Base-by-base conservation (phyloP, 495 filamentous ascomycete genomes). In the Trichocladium uniseriatum region DNA sequence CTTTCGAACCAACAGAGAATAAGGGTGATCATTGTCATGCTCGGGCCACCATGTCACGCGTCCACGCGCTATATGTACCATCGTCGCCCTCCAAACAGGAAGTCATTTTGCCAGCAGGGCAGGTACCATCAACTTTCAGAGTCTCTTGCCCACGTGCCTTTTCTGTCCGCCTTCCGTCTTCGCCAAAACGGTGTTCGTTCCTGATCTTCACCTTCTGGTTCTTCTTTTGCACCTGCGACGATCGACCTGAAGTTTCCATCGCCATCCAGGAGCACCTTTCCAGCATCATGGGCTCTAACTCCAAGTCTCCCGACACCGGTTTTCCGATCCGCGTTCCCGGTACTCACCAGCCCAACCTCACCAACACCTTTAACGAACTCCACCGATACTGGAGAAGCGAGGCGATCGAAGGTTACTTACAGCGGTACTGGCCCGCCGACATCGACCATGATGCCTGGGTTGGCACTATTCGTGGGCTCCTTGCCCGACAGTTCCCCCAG, bases 331-430 rank as follows among this genome's bases (percentile, higher is more conserved):
- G 49, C 35, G 20, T 52, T 1, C 34, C 41, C 16, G 6, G 21
- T 0, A 13, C 34, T 38, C 39, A 16, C 6, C 22, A 29, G 14
- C 2, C 19, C 19, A 36, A 35, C 4, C 19, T 16, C 3, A 27
- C 20, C 1, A 19, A 27, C 3, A 38, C 27, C 2, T 9, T 29
- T 9, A 39, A 28, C 13, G 32, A 53, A 15, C 38, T 42, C 31
- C 21, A 47, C 38, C 43, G 38, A 3, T 53, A 53, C 38, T 53
- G 51, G 51, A 36, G 45, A 24, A 53, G 27, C 39, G 29, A 48
- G 1, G 44, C 34, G 22, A 39, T 48, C 0, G 45, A 47, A n/a
- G 51, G 51, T 0, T 53, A 48, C 9, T 38, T 53, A 16, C 38
- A 53, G 39, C 51, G 44, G 1, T 39, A 48, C 38, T 53, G 51